Evolutionary conservation across 768 basidiomycete species (phyloP), one percentile per base, ranked within the genome.

Genomic region (Tremella yokohamensis): DNA sequence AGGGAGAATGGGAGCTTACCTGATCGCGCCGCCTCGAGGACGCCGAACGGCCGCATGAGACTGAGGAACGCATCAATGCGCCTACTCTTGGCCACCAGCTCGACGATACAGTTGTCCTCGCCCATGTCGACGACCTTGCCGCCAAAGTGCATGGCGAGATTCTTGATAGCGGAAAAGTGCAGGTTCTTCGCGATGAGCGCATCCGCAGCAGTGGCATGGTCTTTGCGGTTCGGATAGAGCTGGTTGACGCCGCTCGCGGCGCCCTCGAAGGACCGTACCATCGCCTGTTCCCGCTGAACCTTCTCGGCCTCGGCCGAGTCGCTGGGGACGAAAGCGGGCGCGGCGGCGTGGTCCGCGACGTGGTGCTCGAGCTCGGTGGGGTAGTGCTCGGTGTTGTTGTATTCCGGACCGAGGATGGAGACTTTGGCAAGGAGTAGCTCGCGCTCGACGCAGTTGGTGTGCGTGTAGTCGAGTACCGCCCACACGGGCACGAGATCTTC

Each of bases 401-500:
- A 99, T 75, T 99, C 94, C 9, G 93, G 90, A 1, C 96, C 96
- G 37, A 99, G 86, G 71, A 93, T 94, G 58, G 96, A 98, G 2
- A 99, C 85, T 75, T 99, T 99, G 72, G 87, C 89, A 64, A 99
- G 87, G 29, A 98, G 83, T 13, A 98, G 83, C 78, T 99, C 96
- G 66, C 96, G 88, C 64, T 87, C 83, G 75, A 99, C 94, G 25
- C 87, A 85, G 56, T 83, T 84, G 20, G 92, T 98, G 61, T 93
- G 83, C 18, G 94, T 97, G 77, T 98, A 99, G 78, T 99, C 93
- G 60, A 99, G 82, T 29, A 99, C 96, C 25, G 94, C 96, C 96
- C 96, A 99, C 3, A 99, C 96, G 50, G 94, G 96, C 24, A 99
- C 94, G 65, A 98, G 82, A 71, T 99, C 96, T 66, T 98, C 96